These are phyloP conservation scores for Paramecium bursaria DNA, from an alignment of 73 alveolate species.

Conservation along the genomic window DNA sequence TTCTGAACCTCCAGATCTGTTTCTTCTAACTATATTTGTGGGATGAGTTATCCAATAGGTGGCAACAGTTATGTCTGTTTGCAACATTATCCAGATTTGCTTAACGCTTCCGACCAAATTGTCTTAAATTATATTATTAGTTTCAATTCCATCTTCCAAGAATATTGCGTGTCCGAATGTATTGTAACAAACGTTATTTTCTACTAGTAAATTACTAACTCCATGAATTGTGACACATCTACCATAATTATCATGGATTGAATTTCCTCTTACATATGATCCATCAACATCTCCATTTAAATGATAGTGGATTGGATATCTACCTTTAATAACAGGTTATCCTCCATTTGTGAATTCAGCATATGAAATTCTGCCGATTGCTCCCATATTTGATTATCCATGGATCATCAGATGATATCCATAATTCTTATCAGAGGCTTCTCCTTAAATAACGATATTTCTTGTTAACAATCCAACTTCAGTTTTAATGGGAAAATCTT, in stretches of 20 bases:
- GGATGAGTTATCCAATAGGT: slow-evolving; percentile 90
- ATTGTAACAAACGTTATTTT: slow-evolving; percentile 79
- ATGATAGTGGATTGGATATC: slow-evolving; percentile 90
- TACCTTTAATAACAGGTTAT: slow-evolving; percentile 85
- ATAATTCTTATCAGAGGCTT: slow-evolving; percentile 70
- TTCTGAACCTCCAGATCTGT: slow-evolving; percentile 89
- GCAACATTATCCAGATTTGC: slow-evolving; percentile 69
- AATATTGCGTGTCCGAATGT: slow-evolving; percentile 88
- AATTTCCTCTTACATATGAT: slow-evolving; percentile 80
- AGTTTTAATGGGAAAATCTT: slow-evolving; percentile 77
- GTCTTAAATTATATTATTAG: slow-evolving; percentile 75
- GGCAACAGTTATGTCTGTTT: slow-evolving; percentile 87
- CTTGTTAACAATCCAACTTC: slow-evolving; percentile 86
- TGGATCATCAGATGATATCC: slow-evolving; percentile 88
- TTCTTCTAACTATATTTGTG: slow-evolving; percentile 74
- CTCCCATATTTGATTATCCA: slow-evolving; percentile 74
- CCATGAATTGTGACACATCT: slow-evolving; percentile 86
- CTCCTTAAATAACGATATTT: slow-evolving; percentile 81
- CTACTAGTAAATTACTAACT: slow-evolving; percentile 75
- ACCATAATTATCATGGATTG: slow-evolving; percentile 83
- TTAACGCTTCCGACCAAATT: slow-evolving; percentile 73
- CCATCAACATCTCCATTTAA: slow-evolving; percentile 80
- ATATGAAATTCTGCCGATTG: slow-evolving; percentile 78
- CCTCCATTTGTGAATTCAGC: slow-evolving; percentile 84
- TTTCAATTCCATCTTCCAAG: slow-evolving; percentile 88